phyloP scores from a whole-genome alignment of 2,329 filamentous ascomycete species.

The Xylaria sp. region DNA sequence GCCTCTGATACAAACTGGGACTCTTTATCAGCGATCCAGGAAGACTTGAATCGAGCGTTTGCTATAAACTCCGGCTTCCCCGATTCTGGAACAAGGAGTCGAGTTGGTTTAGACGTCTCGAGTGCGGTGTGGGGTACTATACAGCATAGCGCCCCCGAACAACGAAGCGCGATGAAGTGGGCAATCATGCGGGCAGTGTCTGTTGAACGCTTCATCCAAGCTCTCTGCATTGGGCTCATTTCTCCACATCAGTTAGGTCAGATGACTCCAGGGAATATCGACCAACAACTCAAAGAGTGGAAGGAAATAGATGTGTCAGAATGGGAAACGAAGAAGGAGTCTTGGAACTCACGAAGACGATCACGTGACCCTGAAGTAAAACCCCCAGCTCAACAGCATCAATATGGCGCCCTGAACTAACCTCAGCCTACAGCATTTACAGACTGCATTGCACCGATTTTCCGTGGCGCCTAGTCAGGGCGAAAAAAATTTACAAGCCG shows the following conservation, averaged over 20 bases:
- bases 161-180: constrained; percentile 28
- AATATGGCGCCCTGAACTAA: constrained; percentile 37
- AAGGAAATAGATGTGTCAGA: constrained; percentile 26
- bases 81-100: constrained; percentile 23
- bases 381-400: constrained; percentile 22
- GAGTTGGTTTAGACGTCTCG: constrained; percentile 32
- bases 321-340: constrained; percentile 36
- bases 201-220: constrained; percentile 43
- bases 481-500: constrained; percentile 13
- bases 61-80: constrained; percentile 10
- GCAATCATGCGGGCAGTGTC: constrained; percentile 40
- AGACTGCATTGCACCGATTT: constrained; percentile 38
- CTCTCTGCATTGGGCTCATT: constrained; percentile 37
- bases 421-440: constrained; percentile 40
- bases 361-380: constrained; percentile 43
- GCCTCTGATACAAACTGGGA: constrained; percentile 22
- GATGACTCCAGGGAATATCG: constrained; percentile 35
- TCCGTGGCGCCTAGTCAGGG: constrained; percentile 25
- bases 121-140: constrained; percentile 34
- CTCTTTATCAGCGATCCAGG: constrained; percentile 37
- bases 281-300: constrained; percentile 21
- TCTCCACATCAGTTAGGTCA: constrained; percentile 35
- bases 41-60: constrained; percentile 40
- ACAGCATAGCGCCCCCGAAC: constrained; percentile 17
- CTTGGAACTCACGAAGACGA: constrained; percentile 20